A percentile compares a stretch with the other conserved stretches of the same genome.
Evolutionary conservation across 495 filamentous ascomycete genomes (phyloP).

Genomic region (Cladorrhinum samala): DNA sequence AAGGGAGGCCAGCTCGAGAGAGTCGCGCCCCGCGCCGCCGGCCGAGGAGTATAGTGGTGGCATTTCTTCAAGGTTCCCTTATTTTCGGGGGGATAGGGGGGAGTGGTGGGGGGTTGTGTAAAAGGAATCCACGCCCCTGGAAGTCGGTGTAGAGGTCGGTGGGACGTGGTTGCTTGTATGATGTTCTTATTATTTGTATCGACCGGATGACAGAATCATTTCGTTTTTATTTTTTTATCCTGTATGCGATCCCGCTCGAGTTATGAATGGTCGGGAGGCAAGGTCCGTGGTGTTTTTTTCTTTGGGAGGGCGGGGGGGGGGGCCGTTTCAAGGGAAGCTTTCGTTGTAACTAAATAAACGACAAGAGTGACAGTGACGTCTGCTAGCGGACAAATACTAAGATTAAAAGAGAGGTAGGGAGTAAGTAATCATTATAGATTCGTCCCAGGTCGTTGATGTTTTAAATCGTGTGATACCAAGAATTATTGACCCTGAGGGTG

Average conservation of each 20-base stretch:
- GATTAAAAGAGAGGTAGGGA: not conserved
- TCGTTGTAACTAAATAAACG: not conserved
- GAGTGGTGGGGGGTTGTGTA: not conserved
- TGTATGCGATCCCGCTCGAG: no score
- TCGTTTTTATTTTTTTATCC: not conserved
- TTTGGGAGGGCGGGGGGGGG: not conserved
- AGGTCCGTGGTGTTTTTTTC: not conserved
- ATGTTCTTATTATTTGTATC: not conserved
- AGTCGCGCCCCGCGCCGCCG: constrained; percentile 61
- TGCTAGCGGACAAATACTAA: no score
- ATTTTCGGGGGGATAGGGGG: not conserved
- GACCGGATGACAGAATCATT: not conserved
- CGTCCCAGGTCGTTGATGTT: not conserved
- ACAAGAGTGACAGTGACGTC: no score
- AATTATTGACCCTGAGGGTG: not conserved
- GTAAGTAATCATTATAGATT: no score
- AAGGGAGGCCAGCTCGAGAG: constrained; percentile 90
- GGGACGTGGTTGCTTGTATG: not conserved
- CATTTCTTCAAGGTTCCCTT: constrained; percentile 18
- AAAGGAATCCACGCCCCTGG: no score
- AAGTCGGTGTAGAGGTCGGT: no score
- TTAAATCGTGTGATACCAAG: not conserved
- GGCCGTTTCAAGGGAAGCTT: not conserved
- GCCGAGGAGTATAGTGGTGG: constrained; percentile 42
- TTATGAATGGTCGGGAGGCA: not conserved